These are phyloP conservation scores for Hemileia vastatrix DNA, from an alignment of 1,284 basidiomycete species.

Conservation along the genomic window DNA sequence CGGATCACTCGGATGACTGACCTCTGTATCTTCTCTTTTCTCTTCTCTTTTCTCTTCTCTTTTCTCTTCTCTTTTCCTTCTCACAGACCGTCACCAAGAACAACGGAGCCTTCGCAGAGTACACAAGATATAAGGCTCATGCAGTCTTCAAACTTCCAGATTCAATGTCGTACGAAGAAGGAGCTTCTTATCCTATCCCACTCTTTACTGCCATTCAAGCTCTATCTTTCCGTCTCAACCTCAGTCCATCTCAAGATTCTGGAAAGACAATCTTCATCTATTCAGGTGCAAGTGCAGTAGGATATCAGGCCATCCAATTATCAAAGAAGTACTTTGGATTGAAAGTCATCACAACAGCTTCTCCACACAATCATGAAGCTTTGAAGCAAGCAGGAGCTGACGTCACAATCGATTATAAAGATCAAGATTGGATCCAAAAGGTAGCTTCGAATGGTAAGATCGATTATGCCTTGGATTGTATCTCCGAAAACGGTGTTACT, in stretches of 20 bases:
- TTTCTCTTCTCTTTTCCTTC: background rate
- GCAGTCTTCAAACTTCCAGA: constrained; percentile 4
- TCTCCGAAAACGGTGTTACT: constrained; percentile 11
- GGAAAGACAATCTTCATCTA: constrained; percentile 13
- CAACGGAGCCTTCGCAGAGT: constrained; percentile 16
- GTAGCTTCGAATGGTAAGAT: constrained; percentile 4
- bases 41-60: background rate
- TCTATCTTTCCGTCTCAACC: background rate
- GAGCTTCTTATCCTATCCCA: constrained; percentile 3
- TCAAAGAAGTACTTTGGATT: constrained; percentile 5
- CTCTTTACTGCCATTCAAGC: constrained; percentile 11
- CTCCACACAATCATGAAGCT: constrained; percentile 1
- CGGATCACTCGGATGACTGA: too few relatives aligned
- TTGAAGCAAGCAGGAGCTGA: constrained; percentile 9
- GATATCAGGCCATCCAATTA: constrained; percentile 10
- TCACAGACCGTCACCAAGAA: background rate
- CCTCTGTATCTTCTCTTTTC: too few relatives aligned
- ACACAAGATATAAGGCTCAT: constrained; percentile 3
- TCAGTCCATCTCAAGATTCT: background rate
- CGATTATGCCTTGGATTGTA: constrained; percentile 15
- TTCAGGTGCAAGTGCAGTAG: constrained; percentile 5
- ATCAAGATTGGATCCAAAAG: constrained; percentile 3
- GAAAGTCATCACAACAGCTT: constrained; percentile 12
- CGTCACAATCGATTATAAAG: constrained; percentile 13
- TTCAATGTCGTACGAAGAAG: constrained; percentile 8